These are phyloP conservation scores for Stylosanthes scabra DNA, from an alignment of 331 rosid species.

Conservation along the genomic window DNA sequence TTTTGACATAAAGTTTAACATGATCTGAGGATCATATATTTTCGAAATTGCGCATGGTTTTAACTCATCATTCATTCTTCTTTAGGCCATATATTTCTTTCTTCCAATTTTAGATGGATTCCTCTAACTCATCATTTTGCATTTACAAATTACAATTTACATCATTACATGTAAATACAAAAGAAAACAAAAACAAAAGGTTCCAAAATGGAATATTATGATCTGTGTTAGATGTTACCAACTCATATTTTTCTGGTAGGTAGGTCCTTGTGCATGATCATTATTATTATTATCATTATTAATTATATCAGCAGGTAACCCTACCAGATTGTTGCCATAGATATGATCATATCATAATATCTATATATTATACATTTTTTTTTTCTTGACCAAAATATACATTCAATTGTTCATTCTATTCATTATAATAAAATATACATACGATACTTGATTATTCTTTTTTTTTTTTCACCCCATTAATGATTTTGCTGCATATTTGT, in stretches of 20 bases:
- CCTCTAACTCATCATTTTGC: constrained; percentile 4
- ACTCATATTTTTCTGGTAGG: constrained; percentile 31
- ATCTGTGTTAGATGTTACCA: constrained; percentile 27
- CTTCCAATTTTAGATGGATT: constrained; percentile 1
- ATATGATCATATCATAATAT: constrained; percentile 18
- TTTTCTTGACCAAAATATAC: constrained; percentile 51
- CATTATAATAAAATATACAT: constrained; percentile 58
- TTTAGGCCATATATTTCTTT: constrained; percentile 24
- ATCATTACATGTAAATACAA: too few species aligned
- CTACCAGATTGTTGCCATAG: constrained; percentile 21
- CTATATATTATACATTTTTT: constrained; percentile 25
- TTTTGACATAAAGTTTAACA: constrained; percentile 9
- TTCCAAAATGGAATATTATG: constrained; percentile 27
- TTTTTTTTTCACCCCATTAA: constrained; percentile 34
- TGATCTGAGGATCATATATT: constrained; percentile 35
- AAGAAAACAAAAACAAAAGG: constrained; percentile 1
- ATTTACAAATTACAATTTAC: constrained; percentile 6
- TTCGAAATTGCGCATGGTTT: constrained; percentile 44
- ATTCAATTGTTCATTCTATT: constrained; percentile 44
- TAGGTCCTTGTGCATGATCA: constrained; percentile 31
- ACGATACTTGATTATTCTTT: constrained; percentile 44
- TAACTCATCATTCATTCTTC: constrained; percentile 43
- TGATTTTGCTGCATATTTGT: constrained; percentile 36
- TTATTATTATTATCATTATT: not conserved
- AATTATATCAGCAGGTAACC: constrained; percentile 30